Base-by-base conservation (phyloP, 805 yeast species). In the Spathaspora girioi region DNA sequence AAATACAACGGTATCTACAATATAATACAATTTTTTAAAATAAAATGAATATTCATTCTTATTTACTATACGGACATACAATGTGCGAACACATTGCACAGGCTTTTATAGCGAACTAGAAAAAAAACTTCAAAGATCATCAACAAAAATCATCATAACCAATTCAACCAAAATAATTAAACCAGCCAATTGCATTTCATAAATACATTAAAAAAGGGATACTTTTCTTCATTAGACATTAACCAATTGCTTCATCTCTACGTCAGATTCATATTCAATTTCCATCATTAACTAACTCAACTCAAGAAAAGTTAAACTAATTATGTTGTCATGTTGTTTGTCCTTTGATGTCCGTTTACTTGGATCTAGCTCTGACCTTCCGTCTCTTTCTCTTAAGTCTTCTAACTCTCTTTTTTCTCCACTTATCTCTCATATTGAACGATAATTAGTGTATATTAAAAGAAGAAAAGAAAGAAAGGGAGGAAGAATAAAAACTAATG, bases 351-450 rank as follows among this genome's bases (percentile, higher is more conserved):
- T 72, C 75, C 87, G 88, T 83, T 87, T 87, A 89, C 86, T 89
- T 89, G 84, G 97, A 89, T 89, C 98, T 91, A 82, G 98, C 98
- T 89, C 98, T 90, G 74, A 93, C 97, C 97, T 93, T 93, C 97
- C 98, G 97, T 88, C 98, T 89, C 96, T 93, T 93, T 86, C 97
- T 90, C 89, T 93, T 93, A 77, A 93, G 89, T 89, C 98, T 90
- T 89, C 98, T 92, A 80, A 88, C 96, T 92, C 98, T 93, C 96
- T 93, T 93, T 89, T 93, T 93, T 89, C 97, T 93, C 98, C 97
- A 92, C 88, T 92, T 92, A 82, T 88, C 86, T 86, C 96, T 87
- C 96, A 88, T 88, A 70, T 72, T 68, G 67, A 71, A 67, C 62
- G 64, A 65, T 59, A 62, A 61, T 58, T 61, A 60, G 64, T 65